Evolutionary conservation across 768 basidiomycete species (phyloP).

Genomic region (Collybia sordida): DNA sequence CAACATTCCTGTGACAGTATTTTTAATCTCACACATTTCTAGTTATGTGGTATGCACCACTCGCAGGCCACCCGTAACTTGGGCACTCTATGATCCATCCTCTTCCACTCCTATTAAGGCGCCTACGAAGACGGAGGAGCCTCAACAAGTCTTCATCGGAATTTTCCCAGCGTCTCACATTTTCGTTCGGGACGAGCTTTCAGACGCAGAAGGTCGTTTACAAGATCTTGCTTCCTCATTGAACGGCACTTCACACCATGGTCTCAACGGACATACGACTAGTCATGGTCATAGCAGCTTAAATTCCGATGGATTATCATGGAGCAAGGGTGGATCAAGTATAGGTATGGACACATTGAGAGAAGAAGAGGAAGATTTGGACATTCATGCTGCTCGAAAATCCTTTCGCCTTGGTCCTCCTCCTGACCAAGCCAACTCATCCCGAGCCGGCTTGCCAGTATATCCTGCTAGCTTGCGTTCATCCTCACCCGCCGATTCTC

Average conservation of each 20-base stretch:
- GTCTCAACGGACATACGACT: conserved; percentile 27
- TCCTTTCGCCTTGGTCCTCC: conserved; percentile 74
- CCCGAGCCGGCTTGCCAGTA: conserved; percentile 69
- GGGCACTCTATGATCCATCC: conserved; percentile 62
- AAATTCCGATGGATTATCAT: conserved; percentile 46
- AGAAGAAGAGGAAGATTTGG: conserved; percentile 62
- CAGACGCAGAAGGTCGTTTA: conserved; percentile 85
- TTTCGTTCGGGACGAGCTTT: conserved; percentile 79
- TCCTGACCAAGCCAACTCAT: conserved; percentile 72
- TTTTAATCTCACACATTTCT: conserved; percentile 6
- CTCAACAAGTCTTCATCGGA: conserved; percentile 88
- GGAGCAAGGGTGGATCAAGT: conserved; percentile 43
- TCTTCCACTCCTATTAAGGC: conserved; percentile 44
- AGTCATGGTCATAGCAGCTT: conserved; percentile 33
- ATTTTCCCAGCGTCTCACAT: conserved; percentile 93
- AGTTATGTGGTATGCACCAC: conserved; percentile 89
- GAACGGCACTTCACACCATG: conserved; percentile 28
- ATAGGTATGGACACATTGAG: conserved; percentile 55
- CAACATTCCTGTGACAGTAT: conserved; percentile 5
- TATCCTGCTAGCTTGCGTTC: conserved; percentile 79
- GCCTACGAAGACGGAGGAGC: conserved; percentile 65
- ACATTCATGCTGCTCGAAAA: conserved; percentile 41
- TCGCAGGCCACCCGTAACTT: conserved; percentile 68
- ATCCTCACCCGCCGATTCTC: conserved; percentile 62
- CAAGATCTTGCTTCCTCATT: conserved; percentile 69